Conservation (phyloP, 768 basidiomycete genomes). For the Mycena rosella region DNA sequence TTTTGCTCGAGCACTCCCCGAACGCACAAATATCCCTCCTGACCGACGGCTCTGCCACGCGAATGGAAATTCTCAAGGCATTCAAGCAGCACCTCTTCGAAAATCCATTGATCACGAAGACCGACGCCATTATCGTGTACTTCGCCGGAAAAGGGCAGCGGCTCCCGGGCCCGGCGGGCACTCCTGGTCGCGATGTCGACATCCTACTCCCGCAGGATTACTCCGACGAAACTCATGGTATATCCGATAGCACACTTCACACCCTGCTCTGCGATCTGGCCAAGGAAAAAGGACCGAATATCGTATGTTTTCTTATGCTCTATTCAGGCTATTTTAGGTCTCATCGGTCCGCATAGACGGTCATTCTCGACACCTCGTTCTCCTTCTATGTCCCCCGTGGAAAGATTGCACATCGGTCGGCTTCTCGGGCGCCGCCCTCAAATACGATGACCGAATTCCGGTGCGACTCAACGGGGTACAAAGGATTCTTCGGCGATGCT, state of each 20-base stretch:
- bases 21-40: neutral
- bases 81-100: neutral
- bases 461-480: neutral
- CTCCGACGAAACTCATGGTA: neutral
- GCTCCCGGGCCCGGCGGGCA: neutral
- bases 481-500: neutral
- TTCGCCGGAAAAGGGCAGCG: conserved; percentile 7
- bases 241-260: neutral
- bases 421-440: neutral
- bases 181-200: neutral
- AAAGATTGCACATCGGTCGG: conserved; percentile 1
- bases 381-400: neutral
- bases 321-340: no score
- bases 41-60: neutral
- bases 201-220: conserved; percentile 1
- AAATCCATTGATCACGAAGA: neutral
- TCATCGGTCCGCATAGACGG: neutral
- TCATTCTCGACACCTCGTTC: conserved; percentile 12
- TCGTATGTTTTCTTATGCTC: neutral
- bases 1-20: neutral
- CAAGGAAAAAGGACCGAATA: neutral
- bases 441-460: neutral
- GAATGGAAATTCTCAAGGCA: neutral
- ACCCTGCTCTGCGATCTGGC: conserved; percentile 7
- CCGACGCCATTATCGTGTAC: conserved; percentile 6